Base-by-base conservation (phyloP, 768 basidiomycete species). In the Auricularia sp. region DNA sequence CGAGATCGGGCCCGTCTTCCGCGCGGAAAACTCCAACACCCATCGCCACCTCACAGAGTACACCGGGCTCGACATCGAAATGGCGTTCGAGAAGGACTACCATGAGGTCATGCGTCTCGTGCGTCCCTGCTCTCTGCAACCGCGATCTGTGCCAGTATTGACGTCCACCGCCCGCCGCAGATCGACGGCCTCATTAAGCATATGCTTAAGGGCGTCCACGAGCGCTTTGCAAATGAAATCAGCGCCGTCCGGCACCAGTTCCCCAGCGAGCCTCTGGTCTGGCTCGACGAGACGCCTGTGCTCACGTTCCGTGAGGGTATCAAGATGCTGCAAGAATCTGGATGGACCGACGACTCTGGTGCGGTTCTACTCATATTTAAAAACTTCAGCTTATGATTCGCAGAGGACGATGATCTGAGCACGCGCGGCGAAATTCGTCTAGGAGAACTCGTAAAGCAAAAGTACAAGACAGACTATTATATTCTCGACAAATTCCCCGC, bases 401-500 rank as follows among this genome's bases (percentile, higher is more conserved):
- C 73, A 29, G 81, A 81, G 66, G 73, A 75, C 61, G 82, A 84
- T 58, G 84, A 86, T 70, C 74, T 85, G 69, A 77, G 75, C 69
- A 83, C 80, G 47, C 75, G 76, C 65, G 77, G 77, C 64, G 81
- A 83, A 69, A 77, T 77, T 68, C 68, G 76, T 62, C 76, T 86
- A 60, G 82, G 83, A 43, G 70, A 73, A 64, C 69, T 83, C 34
- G 79, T 82, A 59, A 76, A 79, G 68, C 79, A 79, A 61, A 82
- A 82, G 71, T 82, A 81, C 73, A 69, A 77, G 54, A 83, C 82
- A 61, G 82, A 83, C 67, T 83, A 81, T 70, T 83, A 79, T 72
- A 82, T 83, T 70, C 75, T 83, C 61, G 82, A 83, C 74, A 82
- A 83, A 69, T 83, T 83, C 79, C 82, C 82, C 4, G 65, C 77